phyloP scores from a whole-genome alignment of 164 flowering plant species.

The Dillenia turbinata region DNA sequence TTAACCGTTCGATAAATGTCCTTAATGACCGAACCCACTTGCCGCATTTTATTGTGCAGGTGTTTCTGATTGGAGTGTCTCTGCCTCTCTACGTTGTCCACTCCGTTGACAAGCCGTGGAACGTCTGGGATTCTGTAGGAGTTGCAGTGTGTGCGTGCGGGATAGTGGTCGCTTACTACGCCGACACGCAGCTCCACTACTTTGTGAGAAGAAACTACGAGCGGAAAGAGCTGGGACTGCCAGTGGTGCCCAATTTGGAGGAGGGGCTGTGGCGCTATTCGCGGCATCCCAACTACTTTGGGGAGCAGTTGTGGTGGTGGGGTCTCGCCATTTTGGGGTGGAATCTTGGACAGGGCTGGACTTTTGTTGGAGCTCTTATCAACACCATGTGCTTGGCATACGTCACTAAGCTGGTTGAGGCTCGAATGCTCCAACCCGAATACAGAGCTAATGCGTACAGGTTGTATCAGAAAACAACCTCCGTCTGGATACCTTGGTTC shows the following conservation, averaged over 20 bases:
- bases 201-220: constrained; percentile 50
- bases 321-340: constrained; percentile 75
- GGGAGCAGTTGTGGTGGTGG: constrained; percentile 99
- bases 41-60: constrained; percentile 32
- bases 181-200: constrained; percentile 78
- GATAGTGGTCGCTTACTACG: constrained; percentile 57
- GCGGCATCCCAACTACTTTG: constrained; percentile 90
- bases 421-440: constrained; percentile 64
- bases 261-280: constrained; percentile 81
- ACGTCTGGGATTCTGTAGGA: constrained; percentile 65
- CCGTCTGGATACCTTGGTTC: constrained; percentile 97
- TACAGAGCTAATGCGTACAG: constrained; percentile 71
- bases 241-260: constrained; percentile 50
- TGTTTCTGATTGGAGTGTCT: constrained; percentile 70
- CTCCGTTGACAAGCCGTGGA: constrained; percentile 50
- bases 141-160: constrained; percentile 48
- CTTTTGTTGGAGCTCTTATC: constrained; percentile 59
- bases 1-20: constrained; percentile 19
- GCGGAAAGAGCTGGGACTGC: constrained; percentile 46
- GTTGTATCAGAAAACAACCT: constrained; percentile 76
- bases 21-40: neutral
- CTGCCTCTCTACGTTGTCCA: constrained; percentile 76
- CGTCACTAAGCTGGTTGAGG: constrained; percentile 82
- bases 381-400: constrained; percentile 73
- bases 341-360: constrained; percentile 80